phyloP scores from a whole-genome alignment of 495 filamentous ascomycete genomes.

The Aspergillus ostianus region DNA sequence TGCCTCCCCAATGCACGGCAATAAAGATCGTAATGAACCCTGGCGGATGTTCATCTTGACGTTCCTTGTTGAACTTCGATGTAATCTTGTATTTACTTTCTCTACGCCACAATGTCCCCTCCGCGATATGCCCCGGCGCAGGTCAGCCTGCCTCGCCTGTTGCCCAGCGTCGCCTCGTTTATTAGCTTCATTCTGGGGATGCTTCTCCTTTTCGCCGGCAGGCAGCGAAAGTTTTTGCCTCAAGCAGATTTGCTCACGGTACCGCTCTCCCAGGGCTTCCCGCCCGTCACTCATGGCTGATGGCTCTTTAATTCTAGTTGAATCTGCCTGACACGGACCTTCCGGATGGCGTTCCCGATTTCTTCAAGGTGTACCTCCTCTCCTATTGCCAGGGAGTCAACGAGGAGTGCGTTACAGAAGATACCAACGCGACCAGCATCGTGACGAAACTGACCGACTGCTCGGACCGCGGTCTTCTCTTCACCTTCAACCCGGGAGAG shows the following conservation, averaged over 20 bases:
- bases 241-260: neutral
- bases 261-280: neutral
- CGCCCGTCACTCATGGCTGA: neutral
- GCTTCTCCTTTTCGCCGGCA: neutral
- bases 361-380: neutral
- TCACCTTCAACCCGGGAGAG: no score
- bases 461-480: no score
- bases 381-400: neutral
- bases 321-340: neutral
- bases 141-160: neutral
- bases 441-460: no score
- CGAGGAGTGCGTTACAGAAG: neutral
- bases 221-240: neutral
- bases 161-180: neutral
- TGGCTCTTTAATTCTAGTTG: neutral
- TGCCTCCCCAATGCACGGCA: no score
- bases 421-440: neutral
- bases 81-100: neutral
- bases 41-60: no score
- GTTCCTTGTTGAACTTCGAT: no score
- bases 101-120: neutral
- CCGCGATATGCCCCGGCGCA: neutral
- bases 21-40: no score
- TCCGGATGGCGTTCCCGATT: neutral
- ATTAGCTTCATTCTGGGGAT: neutral